Evolutionary conservation across 2,329 filamentous ascomycete genomes (phyloP).

Genomic region (Trichoderma brevicompactum): DNA sequence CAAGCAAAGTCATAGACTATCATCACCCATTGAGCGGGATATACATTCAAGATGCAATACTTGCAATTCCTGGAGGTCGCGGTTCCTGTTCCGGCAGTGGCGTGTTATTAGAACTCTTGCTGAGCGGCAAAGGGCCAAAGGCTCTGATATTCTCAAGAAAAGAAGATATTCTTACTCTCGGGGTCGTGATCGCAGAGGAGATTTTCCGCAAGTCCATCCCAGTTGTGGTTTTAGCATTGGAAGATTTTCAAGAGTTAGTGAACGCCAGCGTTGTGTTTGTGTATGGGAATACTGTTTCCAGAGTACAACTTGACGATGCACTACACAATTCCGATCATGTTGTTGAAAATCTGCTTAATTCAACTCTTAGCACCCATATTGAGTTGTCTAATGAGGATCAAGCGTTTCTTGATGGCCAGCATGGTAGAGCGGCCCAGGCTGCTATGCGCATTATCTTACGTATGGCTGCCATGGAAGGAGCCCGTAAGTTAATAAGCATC

Average conservation of each 20-base stretch:
- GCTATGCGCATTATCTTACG: slow-evolving; percentile 46
- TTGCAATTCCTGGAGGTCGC: slow-evolving; percentile 51
- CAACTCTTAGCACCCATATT: background rate
- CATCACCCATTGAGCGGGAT: slow-evolving; percentile 48
- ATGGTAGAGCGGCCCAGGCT: slow-evolving; percentile 42
- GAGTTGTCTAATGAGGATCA: slow-evolving; percentile 33
- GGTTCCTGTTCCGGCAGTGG: slow-evolving; percentile 53
- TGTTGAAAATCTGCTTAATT: background rate
- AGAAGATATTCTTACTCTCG: slow-evolving; percentile 52
- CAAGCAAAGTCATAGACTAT: slow-evolving; percentile 49
- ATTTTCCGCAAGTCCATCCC: slow-evolving; percentile 49
- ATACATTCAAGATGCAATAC: slow-evolving; percentile 40
- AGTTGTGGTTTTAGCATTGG: slow-evolving; percentile 39
- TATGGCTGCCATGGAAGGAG: slow-evolving; percentile 44
- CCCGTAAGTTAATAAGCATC: slow-evolving; percentile 42
- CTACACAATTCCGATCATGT: background rate
- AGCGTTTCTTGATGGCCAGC: slow-evolving; percentile 37
- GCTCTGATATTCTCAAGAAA: slow-evolving; percentile 48
- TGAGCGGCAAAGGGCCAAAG: slow-evolving; percentile 44
- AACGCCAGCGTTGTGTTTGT: background rate
- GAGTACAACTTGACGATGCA: background rate
- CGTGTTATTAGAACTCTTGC: slow-evolving; percentile 50
- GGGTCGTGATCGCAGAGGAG: slow-evolving; percentile 49
- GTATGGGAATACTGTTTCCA: background rate
- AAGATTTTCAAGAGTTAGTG: slow-evolving; percentile 30